Conservation (phyloP, 2,329 filamentous ascomycete species). For the Colletotrichum acutatum region DNA sequence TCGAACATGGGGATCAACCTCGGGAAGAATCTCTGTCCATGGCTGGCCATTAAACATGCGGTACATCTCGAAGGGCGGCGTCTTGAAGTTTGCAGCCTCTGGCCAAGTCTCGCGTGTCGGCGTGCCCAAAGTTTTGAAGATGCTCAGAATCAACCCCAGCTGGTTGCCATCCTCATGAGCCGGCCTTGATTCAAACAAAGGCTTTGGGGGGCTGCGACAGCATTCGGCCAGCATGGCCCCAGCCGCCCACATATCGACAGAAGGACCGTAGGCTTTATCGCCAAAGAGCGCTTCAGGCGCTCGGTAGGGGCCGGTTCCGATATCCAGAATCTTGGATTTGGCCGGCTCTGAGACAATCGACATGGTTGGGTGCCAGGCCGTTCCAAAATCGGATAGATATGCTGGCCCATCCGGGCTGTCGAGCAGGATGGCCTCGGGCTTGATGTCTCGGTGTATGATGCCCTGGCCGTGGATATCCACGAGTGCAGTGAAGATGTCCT, state of each 20-base stretch:
- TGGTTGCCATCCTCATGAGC: slow-evolving; percentile 87
- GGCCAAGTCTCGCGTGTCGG: slow-evolving; percentile 87
- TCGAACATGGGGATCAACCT: slow-evolving; percentile 66
- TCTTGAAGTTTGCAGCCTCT: slow-evolving; percentile 73
- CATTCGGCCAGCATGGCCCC: slow-evolving; percentile 87
- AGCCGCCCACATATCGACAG: slow-evolving; percentile 89
- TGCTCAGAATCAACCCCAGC: slow-evolving; percentile 87
- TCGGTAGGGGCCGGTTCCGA: slow-evolving; percentile 92
- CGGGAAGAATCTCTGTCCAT: slow-evolving; percentile 78
- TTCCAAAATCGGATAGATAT: slow-evolving; percentile 91
- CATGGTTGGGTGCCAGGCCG: slow-evolving; percentile 79
- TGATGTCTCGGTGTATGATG: slow-evolving; percentile 94
- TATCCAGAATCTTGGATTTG: slow-evolving; percentile 84
- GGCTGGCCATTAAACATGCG: slow-evolving; percentile 72
- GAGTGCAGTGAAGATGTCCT: slow-evolving; percentile 77
- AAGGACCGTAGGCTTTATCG: slow-evolving; percentile 74
- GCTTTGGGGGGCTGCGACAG: slow-evolving; percentile 62
- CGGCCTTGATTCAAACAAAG: slow-evolving; percentile 83
- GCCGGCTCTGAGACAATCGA: slow-evolving; percentile 70
- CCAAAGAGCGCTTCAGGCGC: slow-evolving; percentile 93
- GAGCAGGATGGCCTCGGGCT: slow-evolving; percentile 89
- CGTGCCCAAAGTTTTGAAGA: slow-evolving; percentile 92
- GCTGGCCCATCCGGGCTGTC: slow-evolving; percentile 75
- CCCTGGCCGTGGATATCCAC: slow-evolving; percentile 75
- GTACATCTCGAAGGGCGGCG: slow-evolving; percentile 93